Conservation (phyloP, 2,329 filamentous ascomycete species). For the Diplodia seriata region DNA sequence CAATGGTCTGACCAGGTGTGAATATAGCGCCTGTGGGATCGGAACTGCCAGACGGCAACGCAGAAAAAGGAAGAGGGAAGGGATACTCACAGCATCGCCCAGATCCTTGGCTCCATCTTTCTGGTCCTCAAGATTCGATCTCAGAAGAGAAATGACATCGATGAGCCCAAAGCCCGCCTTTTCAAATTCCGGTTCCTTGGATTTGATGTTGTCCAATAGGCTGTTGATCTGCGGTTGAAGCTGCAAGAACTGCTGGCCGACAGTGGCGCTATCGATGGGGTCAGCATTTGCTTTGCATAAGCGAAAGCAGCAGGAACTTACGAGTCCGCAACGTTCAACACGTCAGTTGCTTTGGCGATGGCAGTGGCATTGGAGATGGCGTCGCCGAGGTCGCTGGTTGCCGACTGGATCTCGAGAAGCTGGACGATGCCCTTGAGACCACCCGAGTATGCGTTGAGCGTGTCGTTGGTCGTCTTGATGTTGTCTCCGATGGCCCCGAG, state of each 20-base stretch:
- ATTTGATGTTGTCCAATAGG: slow-evolving; percentile 24
- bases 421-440: slow-evolving; percentile 14
- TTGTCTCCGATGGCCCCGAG: background rate
- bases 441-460: slow-evolving; percentile 16
- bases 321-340: slow-evolving; percentile 8
- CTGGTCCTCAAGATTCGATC: slow-evolving; percentile 2
- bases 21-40: background rate
- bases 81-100: slow-evolving; percentile 8
- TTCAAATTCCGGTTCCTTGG: slow-evolving; percentile 14
- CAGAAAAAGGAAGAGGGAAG: background rate
- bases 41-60: background rate
- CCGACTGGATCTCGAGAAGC: slow-evolving; percentile 22
- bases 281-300: background rate
- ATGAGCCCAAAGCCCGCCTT: slow-evolving; percentile 21
- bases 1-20: background rate
- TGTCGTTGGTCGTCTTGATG: slow-evolving; percentile 18
- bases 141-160: slow-evolving; percentile 19
- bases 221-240: slow-evolving; percentile 22
- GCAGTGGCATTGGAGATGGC: slow-evolving; percentile 12
- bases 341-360: slow-evolving; percentile 9
- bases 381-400: slow-evolving; percentile 8
- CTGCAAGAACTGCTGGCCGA: slow-evolving; percentile 13
- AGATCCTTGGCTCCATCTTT: slow-evolving; percentile 1
- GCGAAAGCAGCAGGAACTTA: background rate
- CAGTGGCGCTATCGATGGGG: background rate